Evolutionary conservation across 169 alveolate species (phyloP), one percentile per base, ranked within the genome.

Genomic region (Eimeria acervulina): DNA sequence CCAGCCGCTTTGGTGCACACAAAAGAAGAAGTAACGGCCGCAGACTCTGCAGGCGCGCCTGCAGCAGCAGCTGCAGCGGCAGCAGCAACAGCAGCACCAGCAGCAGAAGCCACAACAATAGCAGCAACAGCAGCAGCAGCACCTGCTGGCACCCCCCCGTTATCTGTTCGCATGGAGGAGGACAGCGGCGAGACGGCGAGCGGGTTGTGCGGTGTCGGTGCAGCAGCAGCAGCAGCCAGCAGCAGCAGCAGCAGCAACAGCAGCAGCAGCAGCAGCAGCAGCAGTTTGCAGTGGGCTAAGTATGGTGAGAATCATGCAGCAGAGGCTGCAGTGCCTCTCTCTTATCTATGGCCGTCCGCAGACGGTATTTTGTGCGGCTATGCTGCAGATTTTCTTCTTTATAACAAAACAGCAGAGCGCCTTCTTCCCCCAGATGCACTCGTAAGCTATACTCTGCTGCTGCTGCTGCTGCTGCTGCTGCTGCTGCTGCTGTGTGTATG

Each of bases 381-480:
- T 31, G 95, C 78, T 38, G 78, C 95, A 33, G 95, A 90, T 74
- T 90, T 90, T 47, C 76, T 90, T 36, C 88, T 90, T 26, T 90
- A 90, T 74, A 90, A 90, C 88, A 90, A 90, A 66, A 90, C 78
- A 70, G 95, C 87, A 28, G 95, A 90, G 36, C 42, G 95, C 31
- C 89, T 90, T 3, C 95, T 90, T 12, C 95, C 78, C 26, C 40
- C 74, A 10, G 95, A 90, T 31, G 78, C 95, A n/a, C 76, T 90
- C 72, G 95, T 90, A 44, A 40, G 95, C 87, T 19, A 8, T 23
- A 12, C 21, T 7, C 55, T 76, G 38, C 87, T 28, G 52, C 55
- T 76, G 52, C 12, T 76, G 55, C 42, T 26, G 0, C 42, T 28
- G 0, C 47, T 28, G 42, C 51, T 33, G 10, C 0, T 51, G 15